These are phyloP conservation scores for Canavalia ensiformis DNA, from an alignment of 306 rosid genomes.

Conservation along the genomic window DNA sequence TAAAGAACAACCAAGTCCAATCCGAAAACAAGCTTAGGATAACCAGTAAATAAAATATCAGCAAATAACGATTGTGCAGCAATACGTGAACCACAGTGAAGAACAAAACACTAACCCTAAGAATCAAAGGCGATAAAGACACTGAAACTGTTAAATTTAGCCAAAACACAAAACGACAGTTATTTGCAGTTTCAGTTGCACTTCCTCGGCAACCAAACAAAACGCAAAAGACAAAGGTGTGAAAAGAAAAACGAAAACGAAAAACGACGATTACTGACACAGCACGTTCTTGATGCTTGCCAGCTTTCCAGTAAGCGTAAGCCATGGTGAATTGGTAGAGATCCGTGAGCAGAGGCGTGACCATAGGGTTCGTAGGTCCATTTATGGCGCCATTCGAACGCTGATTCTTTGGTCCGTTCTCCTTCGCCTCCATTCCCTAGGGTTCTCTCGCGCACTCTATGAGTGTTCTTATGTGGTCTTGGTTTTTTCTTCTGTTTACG, in stretches of 20 bases:
- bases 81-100: not conserved
- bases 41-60: not conserved
- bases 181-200: not conserved
- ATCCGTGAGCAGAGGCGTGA: slow-evolving; percentile 96
- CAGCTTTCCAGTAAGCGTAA: slow-evolving; percentile 99
- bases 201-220: slow-evolving; percentile 44
- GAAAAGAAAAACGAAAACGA: not conserved
- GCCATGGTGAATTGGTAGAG: slow-evolving; percentile 99
- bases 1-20: not conserved
- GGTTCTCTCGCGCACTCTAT: slow-evolving; percentile 33
- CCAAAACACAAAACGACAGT: not conserved
- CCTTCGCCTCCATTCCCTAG: slow-evolving; percentile 64
- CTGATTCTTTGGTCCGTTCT: slow-evolving; percentile 63
- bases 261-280: slow-evolving; percentile 67
- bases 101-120: slow-evolving; percentile 14
- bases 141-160: slow-evolving; percentile 26
- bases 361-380: slow-evolving; percentile 95
- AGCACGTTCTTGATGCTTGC: slow-evolving; percentile 93
- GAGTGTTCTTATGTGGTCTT: not conserved
- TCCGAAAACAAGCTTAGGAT: not conserved
- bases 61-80: not conserved
- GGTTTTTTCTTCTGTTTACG: not conserved
- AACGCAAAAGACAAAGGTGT: not conserved
- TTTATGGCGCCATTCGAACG: slow-evolving; percentile 50
- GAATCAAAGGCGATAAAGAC: slow-evolving; percentile 10